Base-by-base conservation (phyloP, 208 protist species). In the Crithidia sp. region DNA sequence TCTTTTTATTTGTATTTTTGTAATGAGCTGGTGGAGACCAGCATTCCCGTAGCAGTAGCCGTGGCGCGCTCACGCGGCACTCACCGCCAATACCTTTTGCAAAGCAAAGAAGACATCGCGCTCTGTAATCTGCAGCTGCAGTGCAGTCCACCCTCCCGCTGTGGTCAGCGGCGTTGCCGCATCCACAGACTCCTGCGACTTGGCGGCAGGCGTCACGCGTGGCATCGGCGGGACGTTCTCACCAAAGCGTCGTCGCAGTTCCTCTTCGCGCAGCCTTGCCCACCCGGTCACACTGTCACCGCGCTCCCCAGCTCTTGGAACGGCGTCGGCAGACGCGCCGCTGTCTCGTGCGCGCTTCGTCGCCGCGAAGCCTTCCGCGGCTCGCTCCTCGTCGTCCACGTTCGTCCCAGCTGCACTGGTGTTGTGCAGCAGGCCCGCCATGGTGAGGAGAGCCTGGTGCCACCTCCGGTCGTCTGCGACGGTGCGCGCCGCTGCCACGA, bases 71-170 rank as follows among this genome's bases (percentile, higher is more conserved):
- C 14, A 62, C 7, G n/a, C 12, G 5, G 59, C 40, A 37, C 10
- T n/a, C 16, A 41, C 37, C 41, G 14, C 28, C 17, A 66, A 53
- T 45, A 83, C 28, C 58, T 84, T 77, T 19, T 68, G 61, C 47
- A 86, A 54, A 14, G 76, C 85, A 77, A 90, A 93, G 17, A 77
- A 73, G 36, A 93, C 76, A 63, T 93, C 88, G 41, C 75, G 66
- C 17, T 74, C 72, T 2, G 81, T 85, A 45, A 93, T 89, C 16
- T 43, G 63, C 63, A 69, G 57, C 17, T 58, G 64, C 56, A 45
- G 37, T 9, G 14, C 56, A 39, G 61, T 37, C 70, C 70, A 75
- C 28, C 41, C 43, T 7, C 45, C 49, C 9, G 47, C 62, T 39
- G 44, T 17, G 16, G 8, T 44, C 19, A 16, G 19, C 57, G 52